A percentile compares a stretch with the other conserved stretches of the same genome.
Evolutionary conservation across 768 basidiomycete genomes (phyloP).

Genomic region (Kwoniella heveanensis): DNA sequence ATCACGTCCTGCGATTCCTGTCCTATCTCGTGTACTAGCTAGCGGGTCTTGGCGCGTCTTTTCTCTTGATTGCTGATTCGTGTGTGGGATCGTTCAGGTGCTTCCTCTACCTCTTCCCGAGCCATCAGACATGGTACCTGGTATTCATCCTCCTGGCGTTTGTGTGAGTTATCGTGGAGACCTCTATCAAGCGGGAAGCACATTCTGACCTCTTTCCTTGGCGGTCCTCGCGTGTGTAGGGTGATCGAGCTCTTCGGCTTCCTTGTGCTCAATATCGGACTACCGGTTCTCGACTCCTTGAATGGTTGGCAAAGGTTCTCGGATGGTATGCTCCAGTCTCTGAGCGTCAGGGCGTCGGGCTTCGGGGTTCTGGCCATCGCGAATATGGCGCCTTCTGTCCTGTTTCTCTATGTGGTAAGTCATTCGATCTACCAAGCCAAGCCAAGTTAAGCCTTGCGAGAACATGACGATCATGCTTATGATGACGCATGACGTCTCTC

Average conservation of each 20-base stretch:
- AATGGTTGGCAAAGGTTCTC: slow-evolving; percentile 40
- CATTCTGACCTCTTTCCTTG: not conserved
- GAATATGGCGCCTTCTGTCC: slow-evolving; percentile 40
- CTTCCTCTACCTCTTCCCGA: slow-evolving; percentile 53
- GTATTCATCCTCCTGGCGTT: slow-evolving; percentile 33
- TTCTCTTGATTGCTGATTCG: too few species aligned
- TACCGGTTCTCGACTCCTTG: slow-evolving; percentile 28
- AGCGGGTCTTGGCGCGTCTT: too few species aligned
- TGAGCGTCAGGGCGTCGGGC: slow-evolving; percentile 46
- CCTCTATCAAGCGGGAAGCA: not conserved
- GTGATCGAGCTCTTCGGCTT: slow-evolving; percentile 42
- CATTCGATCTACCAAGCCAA: too few species aligned
- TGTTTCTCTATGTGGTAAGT: slow-evolving; percentile 44
- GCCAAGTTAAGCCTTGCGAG: not conserved
- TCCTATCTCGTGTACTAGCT: too few species aligned
- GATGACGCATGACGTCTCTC: not conserved
- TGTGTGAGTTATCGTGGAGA: slow-evolving; percentile 27
- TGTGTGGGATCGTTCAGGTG: slow-evolving; percentile 32
- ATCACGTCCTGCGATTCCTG: too few species aligned
- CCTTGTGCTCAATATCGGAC: slow-evolving; percentile 45
- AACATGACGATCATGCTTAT: not conserved
- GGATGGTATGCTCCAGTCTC: slow-evolving; percentile 44
- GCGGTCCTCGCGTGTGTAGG: slow-evolving; percentile 13
- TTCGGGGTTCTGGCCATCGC: slow-evolving; percentile 44
- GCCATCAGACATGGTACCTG: slow-evolving; percentile 54